phyloP scores from a whole-genome alignment of 176 grass and related monocot genomes.

The Calamus simplicifolius region DNA sequence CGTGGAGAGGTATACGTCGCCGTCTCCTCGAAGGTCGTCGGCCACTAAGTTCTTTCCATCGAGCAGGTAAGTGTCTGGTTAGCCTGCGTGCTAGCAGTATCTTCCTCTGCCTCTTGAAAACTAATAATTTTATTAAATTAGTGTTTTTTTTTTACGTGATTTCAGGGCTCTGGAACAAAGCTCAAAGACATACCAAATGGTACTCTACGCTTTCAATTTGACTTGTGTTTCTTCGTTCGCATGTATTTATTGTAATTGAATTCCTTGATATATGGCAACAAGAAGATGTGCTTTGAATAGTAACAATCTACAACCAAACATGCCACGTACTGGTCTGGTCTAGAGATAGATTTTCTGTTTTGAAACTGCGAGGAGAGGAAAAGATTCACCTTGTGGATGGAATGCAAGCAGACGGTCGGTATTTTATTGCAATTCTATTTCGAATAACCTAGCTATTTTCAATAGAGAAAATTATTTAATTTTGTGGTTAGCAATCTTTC shows the following conservation, averaged over 20 bases:
- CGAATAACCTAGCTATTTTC: no score
- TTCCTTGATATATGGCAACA: no score
- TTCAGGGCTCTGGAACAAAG: conserved; percentile 86
- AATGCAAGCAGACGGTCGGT: no score
- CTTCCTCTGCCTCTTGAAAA: not conserved
- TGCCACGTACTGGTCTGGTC: no score
- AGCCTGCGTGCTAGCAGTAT: not conserved
- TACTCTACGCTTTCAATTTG: conserved; percentile 6
- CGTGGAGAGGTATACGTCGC: conserved; percentile 74
- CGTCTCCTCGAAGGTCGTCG: conserved; percentile 31
- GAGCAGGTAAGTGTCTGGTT: conserved; percentile 31
- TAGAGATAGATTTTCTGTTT: no score
- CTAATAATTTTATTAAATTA: not conserved
- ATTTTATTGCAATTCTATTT: no score
- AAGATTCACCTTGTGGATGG: no score
- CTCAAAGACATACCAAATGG: conserved; percentile 94
- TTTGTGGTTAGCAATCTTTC: no score
- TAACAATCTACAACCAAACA: no score
- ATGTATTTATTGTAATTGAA: not conserved
- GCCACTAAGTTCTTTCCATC: conserved; percentile 53
- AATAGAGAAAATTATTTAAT: no score
- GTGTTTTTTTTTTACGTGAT: not conserved
- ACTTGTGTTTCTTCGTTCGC: not conserved
- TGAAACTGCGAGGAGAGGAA: no score
- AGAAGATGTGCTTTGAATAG: no score